Base-by-base conservation (phyloP, 164 flowering plant species). In the Magnolia kwangsiensis region DNA sequence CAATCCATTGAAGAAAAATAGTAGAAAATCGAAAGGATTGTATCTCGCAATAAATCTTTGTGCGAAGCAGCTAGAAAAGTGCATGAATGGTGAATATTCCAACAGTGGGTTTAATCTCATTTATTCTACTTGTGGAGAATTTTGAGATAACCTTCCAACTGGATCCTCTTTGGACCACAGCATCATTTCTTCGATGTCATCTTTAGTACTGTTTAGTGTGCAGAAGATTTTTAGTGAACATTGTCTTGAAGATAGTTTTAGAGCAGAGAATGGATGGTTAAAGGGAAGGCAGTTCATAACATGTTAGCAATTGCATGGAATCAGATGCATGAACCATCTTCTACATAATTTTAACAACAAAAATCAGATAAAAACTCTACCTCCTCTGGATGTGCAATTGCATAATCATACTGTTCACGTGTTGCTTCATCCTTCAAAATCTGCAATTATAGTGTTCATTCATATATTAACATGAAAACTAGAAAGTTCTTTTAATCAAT, bases 351-450 rank as follows among this genome's bases (percentile, higher is more conserved):
- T 55, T 55, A 16, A 8, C 61, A 55, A 11, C 61, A 55, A 55
- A 55, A 55, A 55, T 55, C 13, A 55, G 61, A 7, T n/a, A 2
- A 37, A 70, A 8, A 49, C 21, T 49, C 21, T 49, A 92, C 98
- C 96, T 94, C 98, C 81, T 94, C 99, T 18, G 98, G 99, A 84
- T 96, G 99, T 18, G 89, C 98, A 83, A 96, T 87, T 80, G 97
- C 98, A 84, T 94, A 96, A 85, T 96, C 98, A 83, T 96, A 96
- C 77, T 94, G 97, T 78, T 84, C 92, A n/a, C 96, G 79, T 3
- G 98, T 91, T 18, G 93, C 89, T 74, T 93, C 94, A 85, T 96
- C 98, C 83, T 92, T 94, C 85, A 96, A 72, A 86, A 96, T 92
- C 98, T 96, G 89, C 83, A 87, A 79, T 19, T 3, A 20, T 7